A percentile compares a stretch with the other conserved stretches of the same genome.
phyloP scores from a whole-genome alignment of 371 early-diverging fungal genomes.

The Mucor piriformis region DNA sequence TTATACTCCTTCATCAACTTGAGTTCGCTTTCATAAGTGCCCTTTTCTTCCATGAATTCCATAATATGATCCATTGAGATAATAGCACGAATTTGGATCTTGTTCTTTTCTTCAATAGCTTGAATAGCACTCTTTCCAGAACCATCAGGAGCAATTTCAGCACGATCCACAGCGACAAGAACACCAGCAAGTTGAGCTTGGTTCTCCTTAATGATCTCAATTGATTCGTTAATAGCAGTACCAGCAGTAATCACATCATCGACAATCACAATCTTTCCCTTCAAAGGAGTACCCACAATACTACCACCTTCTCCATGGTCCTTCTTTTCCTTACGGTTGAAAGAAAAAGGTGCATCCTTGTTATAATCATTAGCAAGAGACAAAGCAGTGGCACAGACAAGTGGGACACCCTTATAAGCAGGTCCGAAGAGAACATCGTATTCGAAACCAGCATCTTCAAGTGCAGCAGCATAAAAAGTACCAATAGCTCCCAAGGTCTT shows the following conservation, averaged over 20 bases:
- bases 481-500: conserved; percentile 82
- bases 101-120: conserved; percentile 83
- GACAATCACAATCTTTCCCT: conserved; percentile 81
- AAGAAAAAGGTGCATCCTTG: conserved; percentile 80
- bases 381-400: conserved; percentile 84
- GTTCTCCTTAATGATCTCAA: conserved; percentile 73
- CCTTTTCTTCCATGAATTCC: conserved; percentile 84
- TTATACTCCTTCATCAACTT: conserved; percentile 73
- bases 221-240: conserved; percentile 93
- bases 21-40: conserved; percentile 66
- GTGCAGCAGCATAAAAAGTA: conserved; percentile 86
- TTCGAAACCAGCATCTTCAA: conserved; percentile 66
- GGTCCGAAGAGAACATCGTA: conserved; percentile 96
- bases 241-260: conserved; percentile 99
- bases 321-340: conserved; percentile 98
- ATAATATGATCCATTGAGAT: conserved; percentile 88
- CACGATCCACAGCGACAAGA: conserved; percentile 91
- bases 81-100: conserved; percentile 83
- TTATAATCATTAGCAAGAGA: conserved; percentile 64
- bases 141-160: conserved; percentile 76
- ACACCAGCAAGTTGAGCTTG: conserved; percentile 79
- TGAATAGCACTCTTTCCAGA: conserved; percentile 89
- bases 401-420: conserved; percentile 98
- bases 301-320: conserved; percentile 97
- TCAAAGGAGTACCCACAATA: conserved; percentile 87